Evolutionary conservation across 176 grass and related monocot genomes (phyloP), one percentile per base, ranked within the genome.

Genomic region (Hyparrhenia diplandra): DNA sequence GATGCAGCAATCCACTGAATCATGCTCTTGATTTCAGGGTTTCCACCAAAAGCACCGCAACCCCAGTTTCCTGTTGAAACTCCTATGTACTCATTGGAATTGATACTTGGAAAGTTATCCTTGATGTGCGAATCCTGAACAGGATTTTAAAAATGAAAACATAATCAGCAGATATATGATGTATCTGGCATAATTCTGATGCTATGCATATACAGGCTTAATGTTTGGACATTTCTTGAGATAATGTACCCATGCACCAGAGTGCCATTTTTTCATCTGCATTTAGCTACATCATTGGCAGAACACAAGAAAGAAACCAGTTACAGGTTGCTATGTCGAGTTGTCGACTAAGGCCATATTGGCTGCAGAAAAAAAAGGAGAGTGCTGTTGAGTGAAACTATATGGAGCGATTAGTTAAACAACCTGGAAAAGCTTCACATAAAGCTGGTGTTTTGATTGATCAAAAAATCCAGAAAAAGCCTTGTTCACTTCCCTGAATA

Each of bases 61-160:
- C 95, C 95, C 95, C 95, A 98, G 67, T 98, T 98, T 87, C 95
- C 95, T 47, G 95, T 95, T 78, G 92, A 88, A 89, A 98, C 82
- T 40, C 92, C 96, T 79, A 93, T 76, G 72, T 43, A 75, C 65
- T 78, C 74, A 55, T 51, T 39, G 0, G 83, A 87, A 71, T 35
- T 84, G 13, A 39, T 69, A 59, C 62, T 86, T 83, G 62, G 14
- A 76, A 31, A 49, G 5, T 69, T 81, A 64, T 78, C 64, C 69
- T 71, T 70, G 29, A 23, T 62, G 64, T 69, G 32, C 60, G 64
- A 89, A 76, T n/a, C 69, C 80, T 89, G 86, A 73, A 83, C 23
- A 67, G 10, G 70, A 61, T 71, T 36, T 57, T 20, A 13, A 8
- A 82, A 37, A 13, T 25, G 6, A 67, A 73, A 73, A 40, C 4